A percentile compares a stretch with the other conserved stretches of the same genome.
Conservation (phyloP, 371 early-diverging fungal species). For the Dinochytrium kinnereticum region DNA sequence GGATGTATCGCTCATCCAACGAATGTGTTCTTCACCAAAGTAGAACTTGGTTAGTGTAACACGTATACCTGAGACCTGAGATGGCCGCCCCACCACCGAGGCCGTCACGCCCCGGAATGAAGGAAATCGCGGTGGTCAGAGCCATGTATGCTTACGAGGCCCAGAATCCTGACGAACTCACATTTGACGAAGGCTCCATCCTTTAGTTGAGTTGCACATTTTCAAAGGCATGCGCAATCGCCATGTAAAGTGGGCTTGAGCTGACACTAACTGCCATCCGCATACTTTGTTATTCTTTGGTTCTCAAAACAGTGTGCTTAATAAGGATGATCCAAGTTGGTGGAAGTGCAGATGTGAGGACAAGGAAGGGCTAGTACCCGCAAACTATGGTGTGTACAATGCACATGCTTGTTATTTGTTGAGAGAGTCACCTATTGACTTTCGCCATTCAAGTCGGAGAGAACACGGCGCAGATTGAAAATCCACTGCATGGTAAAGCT, state of each 20-base stretch:
- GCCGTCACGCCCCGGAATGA: conserved; percentile 43
- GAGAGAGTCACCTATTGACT: too few relatives aligned
- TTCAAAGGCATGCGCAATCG: neutral
- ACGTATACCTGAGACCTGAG: neutral
- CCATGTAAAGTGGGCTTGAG: too few relatives aligned
- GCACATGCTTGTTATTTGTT: too few relatives aligned
- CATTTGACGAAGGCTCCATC: conserved; percentile 53
- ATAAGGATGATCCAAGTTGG: conserved; percentile 57
- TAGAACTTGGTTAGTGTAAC: too few relatives aligned
- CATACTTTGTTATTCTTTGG: neutral
- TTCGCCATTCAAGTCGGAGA: conserved; percentile 49
- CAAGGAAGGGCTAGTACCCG: conserved; percentile 56
- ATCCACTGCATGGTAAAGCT: conserved; percentile 61
- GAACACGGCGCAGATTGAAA: conserved; percentile 54
- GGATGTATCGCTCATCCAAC: too few relatives aligned
- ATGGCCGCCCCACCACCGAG: conserved; percentile 26
- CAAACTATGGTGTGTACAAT: conserved; percentile 50
- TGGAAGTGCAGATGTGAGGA: conserved; percentile 57
- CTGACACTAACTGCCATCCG: conserved; percentile 1
- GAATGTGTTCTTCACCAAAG: too few relatives aligned
- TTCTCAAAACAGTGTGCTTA: conserved; percentile 41
- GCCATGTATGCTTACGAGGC: conserved; percentile 56
- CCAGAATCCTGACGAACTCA: conserved; percentile 51
- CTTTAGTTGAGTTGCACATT: conserved; percentile 39
- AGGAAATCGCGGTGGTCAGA: conserved; percentile 52